Evolutionary conservation across 2,329 filamentous ascomycete species (phyloP), one percentile per base, ranked within the genome.

Genomic region (Periconia sp.): DNA sequence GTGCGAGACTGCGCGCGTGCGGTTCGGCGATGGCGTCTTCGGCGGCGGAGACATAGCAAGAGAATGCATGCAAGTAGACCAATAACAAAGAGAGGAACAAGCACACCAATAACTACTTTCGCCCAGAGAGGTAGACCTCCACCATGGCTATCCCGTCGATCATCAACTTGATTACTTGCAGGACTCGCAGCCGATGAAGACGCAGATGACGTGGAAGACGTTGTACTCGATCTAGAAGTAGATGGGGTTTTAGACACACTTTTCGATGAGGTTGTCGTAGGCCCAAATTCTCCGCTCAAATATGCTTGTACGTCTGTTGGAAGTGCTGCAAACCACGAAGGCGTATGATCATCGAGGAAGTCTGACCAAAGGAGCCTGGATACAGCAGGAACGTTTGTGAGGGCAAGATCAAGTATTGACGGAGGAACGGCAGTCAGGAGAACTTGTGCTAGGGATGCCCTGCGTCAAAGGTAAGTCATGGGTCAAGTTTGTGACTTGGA

Each of bases 81-180:
- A 3, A 83, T 63, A 4, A 83, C 79, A 2, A 80, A 79, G 19
- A 84, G 70, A 2, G 81, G 81, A 8, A 83, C 36, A 26, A 46
- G 47, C n/a, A 58, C 35, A 15, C 54, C 54, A 12, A 56, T 46
- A 31, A 43, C 31, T 15, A 52, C 43, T 28, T 56, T 54, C 6
- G 40, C 37, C 33, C 37, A 37, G 18, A 40, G 25, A n/a, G 48
- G 38, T 8, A 52, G 40, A 31, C 45, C 45, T 13, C 15, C n/a
- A 13, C 29, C 22, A 19, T 40, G 31, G 18, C 18, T 23, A 10
- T 16, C 12, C 23, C 33, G 11, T 6, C 28, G 11, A 6, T 26
- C 15, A n/a, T 28, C 35, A 10, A 15, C 11, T 40, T 31, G 22
- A 28, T 15, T 19, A 15, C 8, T 17, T 4, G 16, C 21, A 18